Percentiles rank a stretch among this genome's conserved stretches.
phyloP scores from a whole-genome alignment of 192 early-diverging fungal genomes.

The Diversispora epigaea region DNA sequence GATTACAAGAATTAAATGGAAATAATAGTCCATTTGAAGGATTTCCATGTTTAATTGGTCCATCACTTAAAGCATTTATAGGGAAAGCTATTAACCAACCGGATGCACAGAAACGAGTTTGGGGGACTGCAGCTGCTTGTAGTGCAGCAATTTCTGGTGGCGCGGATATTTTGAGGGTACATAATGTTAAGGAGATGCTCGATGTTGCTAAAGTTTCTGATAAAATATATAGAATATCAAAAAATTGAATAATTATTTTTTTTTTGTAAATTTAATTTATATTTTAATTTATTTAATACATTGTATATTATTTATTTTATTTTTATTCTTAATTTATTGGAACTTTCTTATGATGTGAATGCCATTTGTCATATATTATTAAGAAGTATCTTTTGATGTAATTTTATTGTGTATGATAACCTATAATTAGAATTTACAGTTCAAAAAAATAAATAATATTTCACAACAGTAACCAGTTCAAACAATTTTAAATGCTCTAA shows the following conservation, averaged over 20 bases:
- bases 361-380: too few species aligned
- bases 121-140: conserved; percentile 89
- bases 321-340: too few species aligned
- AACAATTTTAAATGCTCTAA: too few species aligned
- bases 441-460: too few species aligned
- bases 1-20: conserved; percentile 61
- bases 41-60: conserved; percentile 89
- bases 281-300: too few species aligned
- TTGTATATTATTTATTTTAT: too few species aligned
- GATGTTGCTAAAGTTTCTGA: conserved; percentile 88
- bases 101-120: conserved; percentile 71
- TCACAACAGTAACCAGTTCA: too few species aligned
- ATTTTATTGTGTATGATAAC: too few species aligned
- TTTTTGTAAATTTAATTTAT: too few species aligned
- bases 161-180: conserved; percentile 84
- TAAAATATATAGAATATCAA: conserved; percentile 36
- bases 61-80: conserved; percentile 91
- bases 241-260: not conserved
- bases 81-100: conserved; percentile 65
- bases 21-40: conserved; percentile 53
- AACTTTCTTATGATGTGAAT: too few species aligned
- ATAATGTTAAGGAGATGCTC: conserved; percentile 92
- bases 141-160: conserved; percentile 79
- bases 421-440: too few species aligned
- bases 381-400: too few species aligned